A percentile compares a stretch with the other conserved stretches of the same genome.
Conservation (phyloP, 2,329 filamentous ascomycete species). For the Incumbomyces lentus region DNA sequence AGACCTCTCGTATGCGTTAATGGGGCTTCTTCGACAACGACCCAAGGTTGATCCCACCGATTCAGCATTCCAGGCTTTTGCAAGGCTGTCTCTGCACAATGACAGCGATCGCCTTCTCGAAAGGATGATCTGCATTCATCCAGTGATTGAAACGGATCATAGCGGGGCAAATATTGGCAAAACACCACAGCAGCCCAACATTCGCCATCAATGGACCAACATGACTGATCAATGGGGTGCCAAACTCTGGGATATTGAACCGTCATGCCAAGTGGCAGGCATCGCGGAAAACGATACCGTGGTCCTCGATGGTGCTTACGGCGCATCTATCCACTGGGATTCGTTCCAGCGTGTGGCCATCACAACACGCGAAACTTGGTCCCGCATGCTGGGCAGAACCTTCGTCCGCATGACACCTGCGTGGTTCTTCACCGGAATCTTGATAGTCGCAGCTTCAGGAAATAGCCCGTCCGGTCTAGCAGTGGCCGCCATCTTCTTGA, state of each 20-base stretch:
- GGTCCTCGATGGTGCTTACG: slow-evolving; percentile 33
- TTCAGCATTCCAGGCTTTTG: slow-evolving; percentile 38
- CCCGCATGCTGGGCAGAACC: slow-evolving; percentile 20
- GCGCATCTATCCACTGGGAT: slow-evolving; percentile 37
- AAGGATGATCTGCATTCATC: slow-evolving; percentile 33
- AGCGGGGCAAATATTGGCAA: slow-evolving; percentile 30
- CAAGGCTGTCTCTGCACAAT: slow-evolving; percentile 37
- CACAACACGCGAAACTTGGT: slow-evolving; percentile 22
- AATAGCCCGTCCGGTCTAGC: neutral
- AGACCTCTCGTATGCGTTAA: slow-evolving; percentile 38
- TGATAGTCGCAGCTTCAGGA: neutral
- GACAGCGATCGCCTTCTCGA: slow-evolving; percentile 37
- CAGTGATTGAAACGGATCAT: slow-evolving; percentile 32
- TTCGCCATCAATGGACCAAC: slow-evolving; percentile 16
- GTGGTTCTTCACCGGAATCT: slow-evolving; percentile 12
- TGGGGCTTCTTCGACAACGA: slow-evolving; percentile 35
- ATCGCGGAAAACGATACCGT: slow-evolving; percentile 34
- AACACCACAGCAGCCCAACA: neutral
- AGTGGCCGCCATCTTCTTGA: slow-evolving; percentile 10
- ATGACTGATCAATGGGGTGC: slow-evolving; percentile 29
- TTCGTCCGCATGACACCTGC: slow-evolving; percentile 13
- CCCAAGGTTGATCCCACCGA: slow-evolving; percentile 31
- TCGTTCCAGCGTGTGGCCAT: slow-evolving; percentile 27
- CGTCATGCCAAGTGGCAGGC: slow-evolving; percentile 32
- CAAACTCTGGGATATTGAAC: slow-evolving; percentile 38